These are phyloP conservation scores for Verbena officinalis DNA, from an alignment of 257 asterid genomes.

Conservation along the genomic window DNA sequence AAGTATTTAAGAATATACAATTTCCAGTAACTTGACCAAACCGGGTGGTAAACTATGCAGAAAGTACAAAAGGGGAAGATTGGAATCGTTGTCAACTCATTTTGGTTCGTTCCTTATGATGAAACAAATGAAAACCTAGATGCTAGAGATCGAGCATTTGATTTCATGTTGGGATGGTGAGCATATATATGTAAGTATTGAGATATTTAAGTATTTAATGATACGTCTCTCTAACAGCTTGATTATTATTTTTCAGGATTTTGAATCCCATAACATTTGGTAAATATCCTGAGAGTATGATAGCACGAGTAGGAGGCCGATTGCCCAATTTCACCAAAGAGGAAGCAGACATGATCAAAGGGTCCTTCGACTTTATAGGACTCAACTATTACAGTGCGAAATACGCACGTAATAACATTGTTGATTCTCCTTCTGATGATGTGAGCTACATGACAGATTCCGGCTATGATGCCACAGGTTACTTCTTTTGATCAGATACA, in stretches of 20 bases:
- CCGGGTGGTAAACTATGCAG: too few species aligned
- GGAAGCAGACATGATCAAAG: slow-evolving; percentile 35
- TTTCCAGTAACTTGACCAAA: too few species aligned
- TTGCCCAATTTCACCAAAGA: slow-evolving; percentile 36
- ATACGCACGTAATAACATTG: slow-evolving; percentile 15
- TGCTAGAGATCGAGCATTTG: slow-evolving; percentile 42
- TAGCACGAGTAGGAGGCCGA: too few species aligned
- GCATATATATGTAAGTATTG: neutral
- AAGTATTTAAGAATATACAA: too few species aligned
- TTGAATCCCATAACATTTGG: slow-evolving; percentile 42
- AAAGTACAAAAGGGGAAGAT: slow-evolving; percentile 38
- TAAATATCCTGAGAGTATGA: slow-evolving; percentile 38
- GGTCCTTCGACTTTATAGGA: slow-evolving; percentile 40
- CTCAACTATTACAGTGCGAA: slow-evolving; percentile 36
- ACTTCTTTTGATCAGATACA: too few species aligned
- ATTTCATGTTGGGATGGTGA: slow-evolving; percentile 63
- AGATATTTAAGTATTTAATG: too few species aligned
- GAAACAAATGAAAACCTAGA: neutral
- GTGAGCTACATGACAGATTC: slow-evolving; percentile 30
- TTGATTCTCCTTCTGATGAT: neutral
- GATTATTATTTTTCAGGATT: too few species aligned
- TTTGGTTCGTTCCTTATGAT: slow-evolving; percentile 38
- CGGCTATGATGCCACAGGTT: too few species aligned
- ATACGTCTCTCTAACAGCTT: too few species aligned
- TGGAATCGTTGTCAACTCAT: slow-evolving; percentile 30